Evolutionary conservation across 78 protist species (phyloP).

Genomic region (Acrasis kona): DNA sequence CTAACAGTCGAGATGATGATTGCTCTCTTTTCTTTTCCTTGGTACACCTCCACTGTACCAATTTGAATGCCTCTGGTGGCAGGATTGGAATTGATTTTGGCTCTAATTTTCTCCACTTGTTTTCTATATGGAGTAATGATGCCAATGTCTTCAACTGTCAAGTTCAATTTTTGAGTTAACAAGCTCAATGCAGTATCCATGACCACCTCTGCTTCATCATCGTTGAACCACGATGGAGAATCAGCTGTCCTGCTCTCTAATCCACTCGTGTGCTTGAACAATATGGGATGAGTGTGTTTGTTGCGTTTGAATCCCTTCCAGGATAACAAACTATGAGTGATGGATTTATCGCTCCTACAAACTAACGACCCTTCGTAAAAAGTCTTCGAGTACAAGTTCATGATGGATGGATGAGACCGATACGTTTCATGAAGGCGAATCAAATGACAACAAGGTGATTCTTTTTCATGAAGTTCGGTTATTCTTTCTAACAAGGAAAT

Average conservation of each 20-base stretch:
- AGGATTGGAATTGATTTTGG: neutral
- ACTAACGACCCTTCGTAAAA: neutral
- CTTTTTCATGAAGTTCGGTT: neutral
- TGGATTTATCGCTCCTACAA: neutral
- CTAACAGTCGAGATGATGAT: conserved; percentile 6
- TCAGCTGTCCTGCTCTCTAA: neutral
- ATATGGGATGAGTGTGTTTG: neutral
- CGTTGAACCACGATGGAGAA: neutral
- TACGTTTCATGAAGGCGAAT: neutral
- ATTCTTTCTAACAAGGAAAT: neutral
- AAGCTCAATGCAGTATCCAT: neutral
- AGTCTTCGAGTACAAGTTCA: neutral
- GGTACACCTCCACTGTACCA: conserved; percentile 20
- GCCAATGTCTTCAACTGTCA: neutral
- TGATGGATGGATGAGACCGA: conserved; percentile 9
- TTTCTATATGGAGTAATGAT: conserved; percentile 9
- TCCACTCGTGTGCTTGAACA: neutral
- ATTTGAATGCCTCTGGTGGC: neutral
- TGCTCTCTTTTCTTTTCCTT: conserved; percentile 10
- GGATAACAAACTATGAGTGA: too few relatives aligned
- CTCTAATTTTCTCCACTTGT: neutral
- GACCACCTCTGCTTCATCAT: neutral
- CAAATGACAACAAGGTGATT: neutral
- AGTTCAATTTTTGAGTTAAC: neutral
- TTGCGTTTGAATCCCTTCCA: neutral